phyloP scores from a whole-genome alignment of 208 protist species.

The Balamuthia mandrillaris region DNA sequence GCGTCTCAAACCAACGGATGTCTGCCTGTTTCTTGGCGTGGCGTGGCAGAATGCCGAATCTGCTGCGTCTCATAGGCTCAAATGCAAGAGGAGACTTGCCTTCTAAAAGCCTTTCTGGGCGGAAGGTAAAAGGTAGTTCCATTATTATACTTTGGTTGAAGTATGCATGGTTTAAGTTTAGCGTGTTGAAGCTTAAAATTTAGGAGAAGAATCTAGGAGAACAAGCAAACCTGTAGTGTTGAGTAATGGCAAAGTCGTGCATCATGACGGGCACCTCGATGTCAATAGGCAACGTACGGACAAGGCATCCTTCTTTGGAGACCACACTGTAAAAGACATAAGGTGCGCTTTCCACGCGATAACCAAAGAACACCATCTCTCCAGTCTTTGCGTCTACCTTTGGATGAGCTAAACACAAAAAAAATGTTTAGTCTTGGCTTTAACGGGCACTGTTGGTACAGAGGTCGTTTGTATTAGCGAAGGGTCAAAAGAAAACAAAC shows the following conservation, averaged over 20 bases:
- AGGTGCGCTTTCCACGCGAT: background rate
- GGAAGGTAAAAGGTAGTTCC: background rate
- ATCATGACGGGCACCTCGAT: background rate
- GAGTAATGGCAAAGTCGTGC: constrained; percentile 38
- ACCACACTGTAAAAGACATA: background rate
- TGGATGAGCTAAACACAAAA: constrained; percentile 14
- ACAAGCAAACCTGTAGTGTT: constrained; percentile 26
- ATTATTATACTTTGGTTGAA: too few species aligned
- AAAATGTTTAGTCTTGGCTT: background rate
- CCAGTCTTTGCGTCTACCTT: constrained; percentile 3
- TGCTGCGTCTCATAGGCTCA: background rate
- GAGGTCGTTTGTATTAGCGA: background rate
- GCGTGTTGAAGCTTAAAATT: too few species aligned
- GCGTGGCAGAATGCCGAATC: background rate
- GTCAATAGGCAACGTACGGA: background rate
- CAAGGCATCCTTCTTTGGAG: background rate
- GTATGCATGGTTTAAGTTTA: too few species aligned
- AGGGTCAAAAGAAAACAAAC: background rate
- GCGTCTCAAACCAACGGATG: background rate
- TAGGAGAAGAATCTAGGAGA: too few species aligned
- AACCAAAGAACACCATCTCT: constrained; percentile 24
- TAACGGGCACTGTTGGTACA: background rate
- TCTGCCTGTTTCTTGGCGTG: background rate
- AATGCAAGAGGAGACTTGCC: background rate
- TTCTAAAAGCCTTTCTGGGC: background rate